phyloP scores from a whole-genome alignment of 1,139 yeast genomes.

The Sugiyamaella grinbergsii region DNA sequence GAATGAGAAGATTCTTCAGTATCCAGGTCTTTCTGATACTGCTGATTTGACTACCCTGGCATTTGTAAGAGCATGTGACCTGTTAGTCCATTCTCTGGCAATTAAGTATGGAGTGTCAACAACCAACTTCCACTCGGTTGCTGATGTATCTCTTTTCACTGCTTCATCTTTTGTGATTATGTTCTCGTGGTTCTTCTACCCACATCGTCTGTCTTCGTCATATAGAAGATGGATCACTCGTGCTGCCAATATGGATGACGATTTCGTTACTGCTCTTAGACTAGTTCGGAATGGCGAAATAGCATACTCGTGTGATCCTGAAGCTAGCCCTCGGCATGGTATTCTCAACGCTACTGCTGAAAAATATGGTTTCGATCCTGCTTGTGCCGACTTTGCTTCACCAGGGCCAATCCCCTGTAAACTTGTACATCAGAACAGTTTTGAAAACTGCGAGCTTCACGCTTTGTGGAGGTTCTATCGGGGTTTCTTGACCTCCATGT shows the following conservation, averaged over 20 bases:
- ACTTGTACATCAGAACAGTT: constrained; percentile 44
- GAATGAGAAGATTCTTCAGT: constrained; percentile 10
- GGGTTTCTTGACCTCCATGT: constrained; percentile 45
- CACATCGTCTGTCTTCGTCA: constrained; percentile 44
- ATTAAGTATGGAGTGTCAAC: constrained; percentile 17
- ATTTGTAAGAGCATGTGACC: constrained; percentile 34
- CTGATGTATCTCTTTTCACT: constrained; percentile 36
- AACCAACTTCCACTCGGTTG: constrained; percentile 26
- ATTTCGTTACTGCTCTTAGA: constrained; percentile 42
- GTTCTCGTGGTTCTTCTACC: constrained; percentile 48
- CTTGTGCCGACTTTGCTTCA: constrained; percentile 37
- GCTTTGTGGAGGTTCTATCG: constrained; percentile 45
- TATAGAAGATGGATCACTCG: constrained; percentile 49
- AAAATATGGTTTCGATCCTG: constrained; percentile 38
- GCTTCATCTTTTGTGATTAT: constrained; percentile 41
- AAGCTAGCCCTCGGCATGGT: constrained; percentile 33
- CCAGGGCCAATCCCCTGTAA: constrained; percentile 46
- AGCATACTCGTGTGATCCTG: constrained; percentile 45
- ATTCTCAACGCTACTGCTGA: constrained; percentile 38
- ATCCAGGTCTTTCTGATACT: constrained; percentile 25
- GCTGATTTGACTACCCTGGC: constrained; percentile 34
- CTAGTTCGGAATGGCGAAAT: constrained; percentile 38
- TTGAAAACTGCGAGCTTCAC: constrained; percentile 46
- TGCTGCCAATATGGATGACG: constrained; percentile 48
- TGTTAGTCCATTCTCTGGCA: constrained; percentile 27